Conservation (phyloP, 2,329 filamentous ascomycete genomes). For the Claviceps maximensis region DNA sequence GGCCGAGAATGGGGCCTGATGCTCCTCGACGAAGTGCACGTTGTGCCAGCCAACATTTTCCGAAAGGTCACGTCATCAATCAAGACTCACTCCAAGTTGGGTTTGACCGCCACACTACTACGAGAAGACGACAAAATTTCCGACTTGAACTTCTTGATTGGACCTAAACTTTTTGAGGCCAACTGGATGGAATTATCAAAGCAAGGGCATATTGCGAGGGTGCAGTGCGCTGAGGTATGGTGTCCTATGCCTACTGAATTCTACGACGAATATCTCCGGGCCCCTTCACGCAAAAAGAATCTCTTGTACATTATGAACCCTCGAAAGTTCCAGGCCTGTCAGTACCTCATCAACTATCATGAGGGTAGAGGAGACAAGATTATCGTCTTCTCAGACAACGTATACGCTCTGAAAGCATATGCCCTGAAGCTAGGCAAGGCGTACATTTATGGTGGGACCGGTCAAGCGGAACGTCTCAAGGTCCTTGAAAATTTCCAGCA, state of each 20-base stretch:
- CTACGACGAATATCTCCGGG: slow-evolving; percentile 81
- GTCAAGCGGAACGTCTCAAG: slow-evolving; percentile 69
- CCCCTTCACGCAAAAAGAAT: slow-evolving; percentile 36
- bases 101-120: slow-evolving; percentile 82
- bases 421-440: slow-evolving; percentile 73
- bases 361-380: slow-evolving; percentile 92
- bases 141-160: slow-evolving; percentile 93
- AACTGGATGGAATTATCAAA: slow-evolving; percentile 99
- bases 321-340: slow-evolving; percentile 89
- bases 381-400: slow-evolving; percentile 96
- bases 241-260: slow-evolving; percentile 99
- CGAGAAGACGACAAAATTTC: slow-evolving; percentile 98
- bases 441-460: slow-evolving; percentile 83
- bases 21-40: slow-evolving; percentile 94
- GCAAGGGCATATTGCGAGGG: slow-evolving; percentile 90
- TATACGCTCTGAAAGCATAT: slow-evolving; percentile 80
- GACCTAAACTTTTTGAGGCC: slow-evolving; percentile 92
- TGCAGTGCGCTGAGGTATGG: slow-evolving; percentile 98
- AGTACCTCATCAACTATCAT: slow-evolving; percentile 97
- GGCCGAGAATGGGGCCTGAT: slow-evolving; percentile 92
- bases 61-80: slow-evolving; percentile 85
- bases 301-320: slow-evolving; percentile 93
- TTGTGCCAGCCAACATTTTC: slow-evolving; percentile 94
- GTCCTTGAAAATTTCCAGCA: slow-evolving; percentile 93
- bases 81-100: slow-evolving; percentile 89